Percentiles rank a stretch among this genome's conserved stretches.
Evolutionary conservation across 2,329 filamentous ascomycete species (phyloP).

Genomic region (Curvularia sp.): DNA sequence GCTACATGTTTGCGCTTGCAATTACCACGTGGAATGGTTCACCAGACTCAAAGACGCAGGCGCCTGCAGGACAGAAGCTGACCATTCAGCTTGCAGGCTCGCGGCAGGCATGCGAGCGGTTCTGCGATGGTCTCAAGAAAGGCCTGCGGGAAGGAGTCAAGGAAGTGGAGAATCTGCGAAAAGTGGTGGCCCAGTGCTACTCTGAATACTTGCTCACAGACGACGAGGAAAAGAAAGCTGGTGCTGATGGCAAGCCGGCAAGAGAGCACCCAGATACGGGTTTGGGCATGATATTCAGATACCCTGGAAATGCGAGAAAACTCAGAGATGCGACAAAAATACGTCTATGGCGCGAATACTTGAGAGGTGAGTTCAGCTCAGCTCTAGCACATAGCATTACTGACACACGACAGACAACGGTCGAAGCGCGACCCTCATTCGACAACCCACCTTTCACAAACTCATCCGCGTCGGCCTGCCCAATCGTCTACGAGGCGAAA

Average conservation of each 20-base stretch:
- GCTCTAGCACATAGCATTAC: not conserved
- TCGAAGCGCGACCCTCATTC: slow-evolving; percentile 86
- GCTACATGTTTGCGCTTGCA: slow-evolving; percentile 88
- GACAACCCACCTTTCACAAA: slow-evolving; percentile 97
- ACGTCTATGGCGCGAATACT: slow-evolving; percentile 94
- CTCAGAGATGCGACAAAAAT: slow-evolving; percentile 95
- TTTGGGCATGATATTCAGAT: slow-evolving; percentile 88
- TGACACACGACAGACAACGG: slow-evolving; percentile 72
- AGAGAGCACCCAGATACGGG: slow-evolving; percentile 83
- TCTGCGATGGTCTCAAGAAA: slow-evolving; percentile 94
- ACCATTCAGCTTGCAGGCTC: slow-evolving; percentile 91
- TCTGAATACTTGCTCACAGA: slow-evolving; percentile 66
- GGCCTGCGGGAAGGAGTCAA: slow-evolving; percentile 86
- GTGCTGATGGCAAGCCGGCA: slow-evolving; percentile 53
- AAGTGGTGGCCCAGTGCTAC: slow-evolving; percentile 84
- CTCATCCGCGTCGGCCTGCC: slow-evolving; percentile 93
- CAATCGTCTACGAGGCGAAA: slow-evolving; percentile 89
- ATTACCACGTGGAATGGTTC: slow-evolving; percentile 91
- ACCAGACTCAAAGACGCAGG: slow-evolving; percentile 51
- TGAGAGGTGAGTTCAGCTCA: slow-evolving; percentile 61
- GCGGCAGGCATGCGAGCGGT: slow-evolving; percentile 87
- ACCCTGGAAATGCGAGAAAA: slow-evolving; percentile 94
- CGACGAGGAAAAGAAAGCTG: slow-evolving; percentile 45
- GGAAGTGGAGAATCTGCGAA: slow-evolving; percentile 83
- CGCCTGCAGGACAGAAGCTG: slow-evolving; percentile 75